These are phyloP conservation scores for Fusarium verrucosum DNA, from an alignment of 2,329 filamentous ascomycete species.

Conservation along the genomic window DNA sequence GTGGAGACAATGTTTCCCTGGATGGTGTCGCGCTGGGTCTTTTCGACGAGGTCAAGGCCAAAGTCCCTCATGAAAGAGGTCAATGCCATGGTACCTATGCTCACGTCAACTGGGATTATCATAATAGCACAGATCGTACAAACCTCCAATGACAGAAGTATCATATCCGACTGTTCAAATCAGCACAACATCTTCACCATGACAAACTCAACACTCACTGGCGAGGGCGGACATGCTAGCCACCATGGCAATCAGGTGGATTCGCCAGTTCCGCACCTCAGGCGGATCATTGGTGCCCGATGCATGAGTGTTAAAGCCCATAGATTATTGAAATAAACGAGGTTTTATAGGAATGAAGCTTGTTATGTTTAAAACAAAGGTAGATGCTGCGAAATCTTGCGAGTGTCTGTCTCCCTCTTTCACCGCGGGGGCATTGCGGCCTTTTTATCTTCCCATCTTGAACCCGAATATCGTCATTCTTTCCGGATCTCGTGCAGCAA, in stretches of 20 bases:
- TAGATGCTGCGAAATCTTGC: slow-evolving; percentile 5
- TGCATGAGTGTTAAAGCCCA: slow-evolving; percentile 47
- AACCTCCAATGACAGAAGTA: slow-evolving; percentile 51
- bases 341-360: not conserved
- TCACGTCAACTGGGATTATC: accelerated
- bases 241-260: slow-evolving; percentile 47
- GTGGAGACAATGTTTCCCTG: slow-evolving; percentile 54
- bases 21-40: slow-evolving; percentile 45
- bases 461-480: not conserved
- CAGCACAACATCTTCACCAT: not conserved
- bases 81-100: slow-evolving; percentile 48
- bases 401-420: not conserved
- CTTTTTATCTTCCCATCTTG: slow-evolving; percentile 8
- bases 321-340: slow-evolving; percentile 24
- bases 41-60: slow-evolving; percentile 41
- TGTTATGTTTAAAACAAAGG: not conserved
- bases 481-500: too few species aligned
- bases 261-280: slow-evolving; percentile 49
- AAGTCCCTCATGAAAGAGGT: slow-evolving; percentile 52
- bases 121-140: not conserved
- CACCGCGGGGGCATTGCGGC: not conserved
- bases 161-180: slow-evolving; percentile 48
- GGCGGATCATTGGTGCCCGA: slow-evolving; percentile 52
- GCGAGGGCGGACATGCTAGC: slow-evolving; percentile 49
- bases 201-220: slow-evolving; percentile 35